Conservation (phyloP, 495 filamentous ascomycete species). For the Aspergillus panamensis region DNA sequence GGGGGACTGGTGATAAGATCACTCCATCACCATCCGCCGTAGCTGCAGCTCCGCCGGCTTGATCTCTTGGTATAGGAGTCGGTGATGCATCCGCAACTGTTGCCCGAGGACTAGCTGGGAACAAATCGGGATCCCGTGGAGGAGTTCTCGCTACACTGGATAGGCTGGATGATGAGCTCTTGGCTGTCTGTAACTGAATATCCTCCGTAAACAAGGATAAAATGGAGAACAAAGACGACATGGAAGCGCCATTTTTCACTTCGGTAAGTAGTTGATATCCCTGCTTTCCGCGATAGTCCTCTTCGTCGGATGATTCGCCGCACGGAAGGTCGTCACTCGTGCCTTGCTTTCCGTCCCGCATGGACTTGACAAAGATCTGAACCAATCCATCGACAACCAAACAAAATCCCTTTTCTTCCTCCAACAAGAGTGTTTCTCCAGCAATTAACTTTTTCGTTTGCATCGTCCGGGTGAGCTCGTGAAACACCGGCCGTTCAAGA, state of each 20-base stretch:
- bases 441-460: constrained; percentile 94
- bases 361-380: constrained; percentile 96
- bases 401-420: constrained; percentile 98
- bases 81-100: constrained; percentile 35
- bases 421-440: constrained; percentile 88
- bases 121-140: constrained; percentile 41
- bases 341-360: constrained; percentile 49
- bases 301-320: constrained; percentile 58
- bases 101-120: constrained; percentile 43
- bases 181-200: constrained; percentile 67
- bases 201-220: constrained; percentile 96
- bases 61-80: constrained; percentile 22
- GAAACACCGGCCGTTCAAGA: constrained; percentile 92
- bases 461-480: constrained; percentile 96
- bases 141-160: constrained; percentile 36
- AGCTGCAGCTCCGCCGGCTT: constrained; percentile 14
- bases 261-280: constrained; percentile 93
- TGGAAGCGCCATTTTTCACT: constrained; percentile 95
- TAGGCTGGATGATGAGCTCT: constrained; percentile 39
- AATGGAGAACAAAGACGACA: constrained; percentile 97
- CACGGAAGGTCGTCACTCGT: constrained; percentile 24
- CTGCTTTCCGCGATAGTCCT: constrained; percentile 61
- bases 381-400: constrained; percentile 95
- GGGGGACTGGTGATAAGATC: constrained; percentile 59
- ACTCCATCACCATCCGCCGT: constrained; percentile 24